Evolutionary conservation across 371 early-diverging fungal genomes (phyloP).

Genomic region (Entomophthora muscae): DNA sequence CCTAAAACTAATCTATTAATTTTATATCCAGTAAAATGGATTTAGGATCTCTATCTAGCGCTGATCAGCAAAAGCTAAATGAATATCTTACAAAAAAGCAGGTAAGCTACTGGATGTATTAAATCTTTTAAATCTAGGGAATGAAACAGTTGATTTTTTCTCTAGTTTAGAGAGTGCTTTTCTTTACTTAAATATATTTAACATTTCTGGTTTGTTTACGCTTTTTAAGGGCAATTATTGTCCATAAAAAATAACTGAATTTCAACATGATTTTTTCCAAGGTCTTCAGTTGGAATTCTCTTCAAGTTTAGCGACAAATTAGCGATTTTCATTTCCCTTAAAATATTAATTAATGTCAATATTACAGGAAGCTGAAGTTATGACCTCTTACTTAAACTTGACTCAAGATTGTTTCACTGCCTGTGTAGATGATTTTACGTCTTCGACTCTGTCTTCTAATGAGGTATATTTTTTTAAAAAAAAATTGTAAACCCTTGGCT

Average conservation of each 20-base stretch:
- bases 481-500: neutral
- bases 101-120: too few species aligned
- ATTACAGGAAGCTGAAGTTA: neutral
- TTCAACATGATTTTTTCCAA: neutral
- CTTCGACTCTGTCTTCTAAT: neutral
- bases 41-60: neutral
- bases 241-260: neutral
- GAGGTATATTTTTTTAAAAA: neutral
- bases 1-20: neutral
- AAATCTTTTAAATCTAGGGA: too few species aligned
- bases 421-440: neutral
- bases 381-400: neutral
- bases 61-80: neutral
- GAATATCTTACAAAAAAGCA: slow-evolving; percentile 3
- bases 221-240: too few species aligned
- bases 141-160: too few species aligned
- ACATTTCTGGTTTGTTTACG: too few species aligned
- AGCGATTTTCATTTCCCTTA: neutral
- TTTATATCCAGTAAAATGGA: neutral
- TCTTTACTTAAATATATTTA: too few species aligned
- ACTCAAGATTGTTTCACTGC: neutral
- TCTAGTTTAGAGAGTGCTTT: too few species aligned
- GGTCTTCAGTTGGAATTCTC: neutral
- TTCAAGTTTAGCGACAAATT: neutral
- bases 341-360: neutral